phyloP scores from a whole-genome alignment of 1,284 basidiomycete species.

The Moesziomyces aphidis region DNA sequence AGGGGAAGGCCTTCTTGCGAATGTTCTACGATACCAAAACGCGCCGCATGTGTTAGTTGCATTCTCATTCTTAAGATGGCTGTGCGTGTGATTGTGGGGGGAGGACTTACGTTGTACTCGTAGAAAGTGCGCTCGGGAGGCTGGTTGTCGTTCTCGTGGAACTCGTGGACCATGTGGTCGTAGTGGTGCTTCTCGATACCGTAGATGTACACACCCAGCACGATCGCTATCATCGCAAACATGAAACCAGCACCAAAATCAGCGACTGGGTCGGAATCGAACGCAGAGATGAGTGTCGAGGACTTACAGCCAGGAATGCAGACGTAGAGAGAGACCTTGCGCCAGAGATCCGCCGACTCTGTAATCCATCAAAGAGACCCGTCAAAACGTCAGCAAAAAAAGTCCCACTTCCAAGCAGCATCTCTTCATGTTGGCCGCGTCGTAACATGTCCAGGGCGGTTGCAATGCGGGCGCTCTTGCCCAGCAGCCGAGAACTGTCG shows the following conservation, averaged over 20 bases:
- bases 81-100: no score
- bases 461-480: no score
- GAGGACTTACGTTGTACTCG: slow-evolving; percentile 57
- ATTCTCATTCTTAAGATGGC: no score
- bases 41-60: no score
- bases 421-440: not conserved
- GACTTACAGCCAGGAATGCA: slow-evolving; percentile 60
- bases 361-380: not conserved
- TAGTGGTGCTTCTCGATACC: slow-evolving; percentile 61
- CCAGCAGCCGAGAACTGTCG: no score
- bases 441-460: no score
- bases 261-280: not conserved
- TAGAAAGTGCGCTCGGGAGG: slow-evolving; percentile 61
- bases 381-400: not conserved
- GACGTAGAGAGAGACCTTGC: slow-evolving; percentile 59
- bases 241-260: not conserved
- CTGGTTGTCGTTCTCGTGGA: slow-evolving; percentile 58
- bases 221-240: slow-evolving; percentile 31
- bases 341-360: slow-evolving; percentile 64
- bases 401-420: not conserved
- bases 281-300: not conserved
- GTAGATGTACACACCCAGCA: slow-evolving; percentile 64
- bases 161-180: slow-evolving; percentile 59
- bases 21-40: slow-evolving; percentile 27
- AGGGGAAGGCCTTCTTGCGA: slow-evolving; percentile 57